phyloP scores from a whole-genome alignment of 2,329 filamentous ascomycete species.

The Alternaria arbusti region DNA sequence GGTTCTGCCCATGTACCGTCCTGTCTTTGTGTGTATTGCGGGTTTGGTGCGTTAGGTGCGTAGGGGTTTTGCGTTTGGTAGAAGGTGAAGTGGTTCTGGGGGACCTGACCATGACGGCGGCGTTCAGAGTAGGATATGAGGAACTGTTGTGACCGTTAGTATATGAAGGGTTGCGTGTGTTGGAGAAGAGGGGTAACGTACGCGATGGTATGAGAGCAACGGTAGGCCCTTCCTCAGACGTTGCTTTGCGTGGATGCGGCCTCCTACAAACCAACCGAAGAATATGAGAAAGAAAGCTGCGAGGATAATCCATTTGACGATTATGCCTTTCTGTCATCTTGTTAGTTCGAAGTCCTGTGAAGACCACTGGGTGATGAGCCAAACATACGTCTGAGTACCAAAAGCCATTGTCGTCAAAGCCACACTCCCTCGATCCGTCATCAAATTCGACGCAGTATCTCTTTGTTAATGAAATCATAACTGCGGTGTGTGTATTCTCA shows the following conservation, averaged over 20 bases:
- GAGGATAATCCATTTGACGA: conserved; percentile 76
- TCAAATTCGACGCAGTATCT: conserved; percentile 36
- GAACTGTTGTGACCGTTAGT: conserved; percentile 39
- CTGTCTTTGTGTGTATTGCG: conserved; percentile 31
- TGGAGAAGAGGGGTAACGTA: conserved; percentile 23
- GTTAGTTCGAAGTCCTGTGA: conserved; percentile 5
- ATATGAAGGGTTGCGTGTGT: background rate
- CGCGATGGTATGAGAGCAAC: conserved; percentile 72
- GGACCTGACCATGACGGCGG: conserved; percentile 38
- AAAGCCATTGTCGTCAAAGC: conserved; percentile 38
- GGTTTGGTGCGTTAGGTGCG: background rate
- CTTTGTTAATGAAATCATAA: conserved; percentile 37
- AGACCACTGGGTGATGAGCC: background rate
- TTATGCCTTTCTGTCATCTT: conserved; percentile 61
- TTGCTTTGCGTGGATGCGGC: conserved; percentile 72
- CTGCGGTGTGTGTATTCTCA: conserved; percentile 7
- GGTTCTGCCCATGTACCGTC: conserved; percentile 42
- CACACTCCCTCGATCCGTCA: conserved; percentile 36
- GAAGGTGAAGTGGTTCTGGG: conserved; percentile 49
- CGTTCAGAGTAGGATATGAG: conserved; percentile 51
- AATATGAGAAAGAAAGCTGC: conserved; percentile 65
- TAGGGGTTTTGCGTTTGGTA: conserved; percentile 42
- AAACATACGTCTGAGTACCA: conserved; percentile 42
- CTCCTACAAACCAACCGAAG: conserved; percentile 68
- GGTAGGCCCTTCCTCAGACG: conserved; percentile 70